phyloP scores from a whole-genome alignment of 306 rosid genomes.

The Trichosanthes truncata region DNA sequence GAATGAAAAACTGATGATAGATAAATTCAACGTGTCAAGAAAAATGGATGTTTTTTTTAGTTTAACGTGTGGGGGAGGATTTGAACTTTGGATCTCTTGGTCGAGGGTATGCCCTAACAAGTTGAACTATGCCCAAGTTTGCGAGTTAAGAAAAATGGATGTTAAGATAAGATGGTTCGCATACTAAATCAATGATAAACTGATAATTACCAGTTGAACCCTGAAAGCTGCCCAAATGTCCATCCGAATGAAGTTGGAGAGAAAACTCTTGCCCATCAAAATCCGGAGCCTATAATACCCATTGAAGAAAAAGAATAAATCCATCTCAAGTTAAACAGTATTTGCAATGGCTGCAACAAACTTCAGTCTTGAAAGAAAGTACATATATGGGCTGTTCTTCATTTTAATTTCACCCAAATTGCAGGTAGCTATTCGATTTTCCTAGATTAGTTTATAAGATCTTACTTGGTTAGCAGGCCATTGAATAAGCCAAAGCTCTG shows the following conservation, averaged over 20 bases:
- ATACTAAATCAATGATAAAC: not conserved
- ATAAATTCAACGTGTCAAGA: not conserved
- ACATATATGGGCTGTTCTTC: not conserved
- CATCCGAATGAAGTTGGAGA: constrained; percentile 42
- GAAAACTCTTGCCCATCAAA: constrained; percentile 50
- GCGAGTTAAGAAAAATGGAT: not conserved
- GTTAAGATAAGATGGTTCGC: not conserved
- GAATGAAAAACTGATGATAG: not conserved
- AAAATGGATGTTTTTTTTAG: not conserved
- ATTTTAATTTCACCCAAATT: not conserved
- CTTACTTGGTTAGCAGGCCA: constrained; percentile 51
- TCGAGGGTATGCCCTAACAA: too few species aligned
- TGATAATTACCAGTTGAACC: constrained; percentile 47
- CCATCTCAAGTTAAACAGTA: not conserved
- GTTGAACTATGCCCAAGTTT: too few species aligned
- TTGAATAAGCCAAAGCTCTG: constrained; percentile 66
- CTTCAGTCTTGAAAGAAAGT: not conserved
- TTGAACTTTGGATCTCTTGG: too few species aligned
- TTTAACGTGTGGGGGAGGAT: too few species aligned
- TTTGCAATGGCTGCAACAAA: not conserved
- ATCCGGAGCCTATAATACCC: constrained; percentile 34
- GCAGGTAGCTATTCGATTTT: not conserved
- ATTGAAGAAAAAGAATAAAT: constrained; percentile 1
- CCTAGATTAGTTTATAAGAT: not conserved
- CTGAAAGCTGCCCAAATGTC: constrained; percentile 43